Base-by-base conservation (phyloP, 2,329 filamentous ascomycete genomes). In the Aspergillus aculeatinus region DNA sequence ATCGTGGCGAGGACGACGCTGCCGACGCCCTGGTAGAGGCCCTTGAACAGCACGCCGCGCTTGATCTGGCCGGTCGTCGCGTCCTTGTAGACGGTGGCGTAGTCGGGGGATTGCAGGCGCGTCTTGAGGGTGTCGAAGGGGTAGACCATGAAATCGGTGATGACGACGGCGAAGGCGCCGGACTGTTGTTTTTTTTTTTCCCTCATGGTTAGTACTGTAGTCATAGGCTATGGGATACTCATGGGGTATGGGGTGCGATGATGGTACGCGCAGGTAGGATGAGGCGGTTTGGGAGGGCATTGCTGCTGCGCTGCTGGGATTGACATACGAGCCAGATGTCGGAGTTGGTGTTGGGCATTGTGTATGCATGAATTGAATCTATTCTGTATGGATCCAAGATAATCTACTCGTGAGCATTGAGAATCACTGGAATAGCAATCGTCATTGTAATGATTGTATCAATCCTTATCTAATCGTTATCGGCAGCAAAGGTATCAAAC, bases 81-180 rank as follows among this genome's bases (percentile, higher is more conserved):
- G 77, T 88, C 78, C 62, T 82, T 84, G 72, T 87, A 94, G 0
- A 88, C 81, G 53, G 83, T 83, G 42, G 85, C 79, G 76, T 92
- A 95, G 68, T 92, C 85, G 12, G 87, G 88, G 56, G 89, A 92
- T 73, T 96, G 92, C 51, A 91, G 83, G 10, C 92, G 85, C 7
- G 92, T 96, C 74, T 96, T 96, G 69, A 96, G 81, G 0, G 92
- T 97, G 73, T 96, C 93, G 16, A 96, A 81, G 0, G 92, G 93
- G 70, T 95, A 96, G 39, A 96, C 85, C 16, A 96, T 81, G 52
- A 96, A 80, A 74, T 96, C 92, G 59, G 96, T 89, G 1, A 89
- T 89, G 72, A 96, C 92, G 27, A 92, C 93, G 63, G 92, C 92
- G 57, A 90, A 83, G 57, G 91, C 92, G 58, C 92, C 92, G 51